Evolutionary conservation across 2,329 filamentous ascomycete species (phyloP).

Genomic region (Pseudogymnoascus sp.): DNA sequence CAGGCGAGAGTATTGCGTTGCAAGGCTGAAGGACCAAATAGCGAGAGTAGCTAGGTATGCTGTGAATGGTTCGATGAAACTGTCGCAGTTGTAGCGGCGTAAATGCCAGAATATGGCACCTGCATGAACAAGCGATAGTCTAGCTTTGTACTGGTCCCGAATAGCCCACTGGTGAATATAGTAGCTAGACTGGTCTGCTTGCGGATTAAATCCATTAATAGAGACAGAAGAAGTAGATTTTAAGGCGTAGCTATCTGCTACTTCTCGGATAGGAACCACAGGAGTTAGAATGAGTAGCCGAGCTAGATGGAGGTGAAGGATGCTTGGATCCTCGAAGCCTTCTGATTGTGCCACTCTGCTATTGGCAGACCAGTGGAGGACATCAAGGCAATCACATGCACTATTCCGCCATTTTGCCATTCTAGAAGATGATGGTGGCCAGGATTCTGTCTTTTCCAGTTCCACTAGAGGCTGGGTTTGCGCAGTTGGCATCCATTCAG

Average conservation of each 20-base stretch:
- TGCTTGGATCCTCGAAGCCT: constrained; percentile 45
- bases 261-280: constrained; percentile 1
- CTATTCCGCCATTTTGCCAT: constrained; percentile 36
- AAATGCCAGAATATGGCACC: constrained; percentile 39
- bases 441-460: too few relatives aligned
- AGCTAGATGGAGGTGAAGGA: constrained; percentile 47
- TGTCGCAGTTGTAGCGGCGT: constrained; percentile 33
- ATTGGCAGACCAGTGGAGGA: constrained; percentile 50
- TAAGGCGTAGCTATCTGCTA: not conserved
- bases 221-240: too few relatives aligned
- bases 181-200: constrained; percentile 23
- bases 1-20: not conserved
- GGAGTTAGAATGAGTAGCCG: constrained; percentile 39
- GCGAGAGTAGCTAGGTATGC: constrained; percentile 33
- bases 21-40: constrained; percentile 33
- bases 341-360: constrained; percentile 39
- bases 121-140: constrained; percentile 37
- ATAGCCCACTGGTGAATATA: constrained; percentile 18
- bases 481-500: too few relatives aligned
- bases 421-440: constrained; percentile 21
- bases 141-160: constrained; percentile 35
- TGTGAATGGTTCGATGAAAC: constrained; percentile 33
- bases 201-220: constrained; percentile 30
- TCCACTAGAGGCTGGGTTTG: too few relatives aligned
- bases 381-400: constrained; percentile 41